A percentile compares a stretch with the other conserved stretches of the same genome.
phyloP scores from a whole-genome alignment of 139 green algal genomes.

The Volvox africanus region DNA sequence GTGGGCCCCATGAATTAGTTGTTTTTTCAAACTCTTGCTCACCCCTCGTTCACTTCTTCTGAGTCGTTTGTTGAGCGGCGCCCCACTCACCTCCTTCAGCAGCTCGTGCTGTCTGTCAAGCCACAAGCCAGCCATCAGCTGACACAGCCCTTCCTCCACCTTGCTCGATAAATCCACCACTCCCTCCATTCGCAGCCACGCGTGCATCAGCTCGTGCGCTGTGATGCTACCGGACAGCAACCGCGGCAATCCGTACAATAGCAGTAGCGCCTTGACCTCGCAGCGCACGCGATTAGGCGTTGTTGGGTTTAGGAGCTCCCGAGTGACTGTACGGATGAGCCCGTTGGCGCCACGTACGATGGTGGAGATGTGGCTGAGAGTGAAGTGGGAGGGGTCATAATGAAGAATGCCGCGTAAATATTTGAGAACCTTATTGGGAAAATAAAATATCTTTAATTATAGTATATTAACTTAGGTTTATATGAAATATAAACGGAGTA shows the following conservation, averaged over 20 bases:
- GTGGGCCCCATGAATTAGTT: no score
- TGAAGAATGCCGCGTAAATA: no score
- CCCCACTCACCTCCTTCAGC: slow-evolving; percentile 34
- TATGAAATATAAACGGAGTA: no score
- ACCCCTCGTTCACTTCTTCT: slow-evolving; percentile 17
- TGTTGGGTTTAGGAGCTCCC: not conserved
- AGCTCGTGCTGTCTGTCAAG: slow-evolving; percentile 78
- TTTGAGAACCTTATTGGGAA: no score
- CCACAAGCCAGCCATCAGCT: slow-evolving; percentile 95
- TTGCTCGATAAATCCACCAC: slow-evolving; percentile 70
- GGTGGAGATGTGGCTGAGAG: slow-evolving; percentile 64
- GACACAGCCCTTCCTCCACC: slow-evolving; percentile 93
- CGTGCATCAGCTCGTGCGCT: slow-evolving; percentile 95
- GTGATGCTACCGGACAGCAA: slow-evolving; percentile 88
- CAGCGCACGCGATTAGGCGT: slow-evolving; percentile 36
- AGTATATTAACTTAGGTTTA: no score
- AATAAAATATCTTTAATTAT: no score
- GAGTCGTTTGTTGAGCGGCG: no score
- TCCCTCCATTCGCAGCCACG: slow-evolving; percentile 84
- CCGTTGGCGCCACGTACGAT: slow-evolving; percentile 45
- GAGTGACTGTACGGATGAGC: slow-evolving; percentile 49
- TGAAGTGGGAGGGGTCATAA: not conserved
- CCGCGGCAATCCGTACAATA: slow-evolving; percentile 90
- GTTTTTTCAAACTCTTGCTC: no score
- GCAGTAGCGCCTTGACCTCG: slow-evolving; percentile 83